Evolutionary conservation across 768 basidiomycete genomes (phyloP).

Genomic region (Exsudoporus frostii): DNA sequence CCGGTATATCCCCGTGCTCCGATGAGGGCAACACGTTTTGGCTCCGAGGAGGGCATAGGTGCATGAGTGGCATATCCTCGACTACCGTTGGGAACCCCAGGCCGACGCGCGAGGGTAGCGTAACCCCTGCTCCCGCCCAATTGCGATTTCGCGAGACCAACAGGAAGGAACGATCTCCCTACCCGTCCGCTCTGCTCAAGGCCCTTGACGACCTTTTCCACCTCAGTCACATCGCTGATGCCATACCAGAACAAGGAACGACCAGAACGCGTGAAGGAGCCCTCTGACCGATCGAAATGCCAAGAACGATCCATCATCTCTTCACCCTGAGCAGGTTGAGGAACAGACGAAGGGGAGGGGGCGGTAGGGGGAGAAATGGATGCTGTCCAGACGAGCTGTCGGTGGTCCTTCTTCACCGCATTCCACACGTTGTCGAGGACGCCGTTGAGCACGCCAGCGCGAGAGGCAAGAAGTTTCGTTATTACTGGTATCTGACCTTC

Average conservation of each 20-base stretch:
- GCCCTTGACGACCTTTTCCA: conserved; percentile 76
- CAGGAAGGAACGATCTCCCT: conserved; percentile 82
- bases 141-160: conserved; percentile 18
- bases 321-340: conserved; percentile 53
- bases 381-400: conserved; percentile 96
- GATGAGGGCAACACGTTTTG: conserved; percentile 91
- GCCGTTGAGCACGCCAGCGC: conserved; percentile 87
- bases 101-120: conserved; percentile 28
- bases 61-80: conserved; percentile 82
- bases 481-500: conserved; percentile 85
- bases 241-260: conserved; percentile 98
- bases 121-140: conserved; percentile 21
- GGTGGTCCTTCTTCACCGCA: conserved; percentile 93
- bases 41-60: conserved; percentile 45
- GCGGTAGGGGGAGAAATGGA: conserved; percentile 43
- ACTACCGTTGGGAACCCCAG: conserved; percentile 41
- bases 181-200: conserved; percentile 81
- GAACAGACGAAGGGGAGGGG: conserved; percentile 1
- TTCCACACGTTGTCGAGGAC: conserved; percentile 97
- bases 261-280: conserved; percentile 93
- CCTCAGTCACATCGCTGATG: conserved; percentile 84
- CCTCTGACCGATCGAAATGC: conserved; percentile 99
- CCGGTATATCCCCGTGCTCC: conserved; percentile 97
- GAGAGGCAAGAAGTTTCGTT: conserved; percentile 87
- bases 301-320: conserved; percentile 82